Percentiles rank a stretch among this genome's conserved stretches.
phyloP scores from a whole-genome alignment of 805 yeast species.

The Metschnikowia drakensbergensis region DNA sequence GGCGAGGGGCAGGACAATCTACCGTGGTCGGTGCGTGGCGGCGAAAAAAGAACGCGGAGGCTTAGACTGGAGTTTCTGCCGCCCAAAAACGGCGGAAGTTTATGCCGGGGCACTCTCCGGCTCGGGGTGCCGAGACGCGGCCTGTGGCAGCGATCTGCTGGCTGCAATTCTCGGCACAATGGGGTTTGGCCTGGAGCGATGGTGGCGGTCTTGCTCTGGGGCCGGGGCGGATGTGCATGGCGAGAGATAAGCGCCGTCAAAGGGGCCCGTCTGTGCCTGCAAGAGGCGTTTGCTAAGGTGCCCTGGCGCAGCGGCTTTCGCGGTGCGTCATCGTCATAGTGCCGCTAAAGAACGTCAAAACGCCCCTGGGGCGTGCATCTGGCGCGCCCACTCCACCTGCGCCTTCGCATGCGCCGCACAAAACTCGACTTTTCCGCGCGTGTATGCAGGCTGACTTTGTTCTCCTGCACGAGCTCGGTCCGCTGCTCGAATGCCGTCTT shows the following conservation, averaged over 20 bases:
- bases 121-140: neutral
- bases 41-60: conserved; percentile 1
- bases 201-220: no score
- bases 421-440: neutral
- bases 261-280: neutral
- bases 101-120: no score
- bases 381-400: neutral
- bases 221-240: neutral
- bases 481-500: conserved; percentile 1
- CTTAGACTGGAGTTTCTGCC: neutral
- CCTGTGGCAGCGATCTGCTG: no score
- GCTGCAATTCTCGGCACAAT: no score
- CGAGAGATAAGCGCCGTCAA: neutral
- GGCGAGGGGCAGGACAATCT: neutral
- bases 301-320: neutral
- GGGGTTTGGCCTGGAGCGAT: no score
- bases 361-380: conserved; percentile 3
- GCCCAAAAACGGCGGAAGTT: no score
- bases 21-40: neutral
- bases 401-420: neutral
- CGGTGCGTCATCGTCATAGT: neutral
- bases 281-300: conserved; percentile 1
- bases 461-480: neutral
- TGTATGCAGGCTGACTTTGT: neutral
- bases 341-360: neutral